Percentiles rank a stretch among this genome's conserved stretches.
phyloP scores from a whole-genome alignment of 1,139 yeast genomes.

The Taphrina deformans region DNA sequence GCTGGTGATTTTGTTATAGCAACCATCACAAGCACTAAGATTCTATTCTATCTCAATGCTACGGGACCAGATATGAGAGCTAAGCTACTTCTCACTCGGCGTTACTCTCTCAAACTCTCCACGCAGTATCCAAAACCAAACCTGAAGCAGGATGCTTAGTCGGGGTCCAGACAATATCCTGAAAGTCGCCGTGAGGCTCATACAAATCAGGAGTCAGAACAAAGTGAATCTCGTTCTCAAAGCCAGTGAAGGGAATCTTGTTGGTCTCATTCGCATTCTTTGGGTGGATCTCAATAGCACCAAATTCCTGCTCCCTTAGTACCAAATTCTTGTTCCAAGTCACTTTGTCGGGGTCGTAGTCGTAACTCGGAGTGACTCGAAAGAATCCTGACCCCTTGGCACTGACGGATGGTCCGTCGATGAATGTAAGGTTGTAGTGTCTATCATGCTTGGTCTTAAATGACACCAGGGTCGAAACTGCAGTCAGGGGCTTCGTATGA shows the following conservation, averaged over 20 bases:
- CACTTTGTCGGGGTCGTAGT: background rate
- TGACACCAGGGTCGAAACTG: background rate
- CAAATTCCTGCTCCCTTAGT: background rate
- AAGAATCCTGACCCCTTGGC: background rate
- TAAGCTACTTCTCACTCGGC: background rate
- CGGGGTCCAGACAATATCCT: slow-evolving; percentile 4
- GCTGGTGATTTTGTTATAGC: too few relatives aligned
- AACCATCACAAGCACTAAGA: too few relatives aligned
- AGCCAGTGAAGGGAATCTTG: background rate
- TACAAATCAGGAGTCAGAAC: background rate
- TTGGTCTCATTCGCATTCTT: background rate
- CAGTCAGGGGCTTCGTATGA: background rate
- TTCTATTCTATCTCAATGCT: too few relatives aligned
- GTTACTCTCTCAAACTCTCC: background rate
- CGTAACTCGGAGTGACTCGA: background rate
- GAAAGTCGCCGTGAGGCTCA: background rate
- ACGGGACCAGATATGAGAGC: background rate
- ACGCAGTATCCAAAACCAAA: background rate
- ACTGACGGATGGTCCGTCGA: background rate
- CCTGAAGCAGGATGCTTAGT: background rate
- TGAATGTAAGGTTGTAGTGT: background rate
- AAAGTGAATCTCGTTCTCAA: background rate
- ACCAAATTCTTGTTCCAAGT: slow-evolving; percentile 2
- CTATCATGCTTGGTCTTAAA: background rate
- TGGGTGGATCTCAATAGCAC: background rate